Percentiles rank a stretch among this genome's conserved stretches.
phyloP scores from a whole-genome alignment of 2,329 filamentous ascomycete genomes.

The Tolypocladium paradoxum region DNA sequence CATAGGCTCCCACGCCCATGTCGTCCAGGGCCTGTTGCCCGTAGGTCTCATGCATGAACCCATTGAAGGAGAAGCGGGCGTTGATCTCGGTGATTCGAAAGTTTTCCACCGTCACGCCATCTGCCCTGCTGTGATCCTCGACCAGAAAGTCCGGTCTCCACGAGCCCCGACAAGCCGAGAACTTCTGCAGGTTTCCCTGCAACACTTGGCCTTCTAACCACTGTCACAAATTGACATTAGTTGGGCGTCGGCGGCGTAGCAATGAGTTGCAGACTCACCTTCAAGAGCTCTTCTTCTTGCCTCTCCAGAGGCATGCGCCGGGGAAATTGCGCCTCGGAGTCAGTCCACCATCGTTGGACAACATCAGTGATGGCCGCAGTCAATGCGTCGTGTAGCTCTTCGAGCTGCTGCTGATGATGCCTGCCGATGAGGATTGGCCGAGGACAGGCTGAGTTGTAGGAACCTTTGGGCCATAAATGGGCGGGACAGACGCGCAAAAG shows the following conservation, averaged over 20 bases:
- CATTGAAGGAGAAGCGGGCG: slow-evolving; percentile 29
- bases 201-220: slow-evolving; percentile 18
- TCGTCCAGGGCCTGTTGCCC: slow-evolving; percentile 17
- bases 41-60: slow-evolving; percentile 18
- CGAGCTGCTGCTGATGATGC: slow-evolving; percentile 18
- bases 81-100: slow-evolving; percentile 29
- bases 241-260: neutral
- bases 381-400: slow-evolving; percentile 18
- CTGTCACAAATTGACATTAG: slow-evolving; percentile 7
- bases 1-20: slow-evolving; percentile 3
- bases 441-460: slow-evolving; percentile 16
- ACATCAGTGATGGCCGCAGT: slow-evolving; percentile 22
- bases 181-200: slow-evolving; percentile 12
- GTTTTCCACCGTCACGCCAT: slow-evolving; percentile 8
- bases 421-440: slow-evolving; percentile 22
- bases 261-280: slow-evolving; percentile 9
- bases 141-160: slow-evolving; percentile 30
- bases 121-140: slow-evolving; percentile 11
- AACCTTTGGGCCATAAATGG: slow-evolving; percentile 17
- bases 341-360: slow-evolving; percentile 27
- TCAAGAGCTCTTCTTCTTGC: slow-evolving; percentile 18
- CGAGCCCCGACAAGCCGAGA: slow-evolving; percentile 15
- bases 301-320: slow-evolving; percentile 21
- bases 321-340: slow-evolving; percentile 17
- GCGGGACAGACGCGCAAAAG: slow-evolving; percentile 13